Percentiles rank a stretch among this genome's conserved stretches.
These are phyloP conservation scores for Przewalskia tangutica DNA, from an alignment of 257 asterid species.

Conservation along the genomic window DNA sequence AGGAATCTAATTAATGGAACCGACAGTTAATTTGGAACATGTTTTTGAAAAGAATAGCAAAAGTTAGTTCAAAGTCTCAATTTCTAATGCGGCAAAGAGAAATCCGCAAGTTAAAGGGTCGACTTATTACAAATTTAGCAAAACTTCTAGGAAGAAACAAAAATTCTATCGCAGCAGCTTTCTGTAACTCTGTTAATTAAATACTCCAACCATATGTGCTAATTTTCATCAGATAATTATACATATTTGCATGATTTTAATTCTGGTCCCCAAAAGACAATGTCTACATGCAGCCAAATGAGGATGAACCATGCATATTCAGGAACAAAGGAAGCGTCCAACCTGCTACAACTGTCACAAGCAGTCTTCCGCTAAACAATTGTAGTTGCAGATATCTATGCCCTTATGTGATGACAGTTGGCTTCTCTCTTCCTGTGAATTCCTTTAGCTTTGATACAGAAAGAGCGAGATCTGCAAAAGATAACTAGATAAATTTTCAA, in stretches of 20 bases:
- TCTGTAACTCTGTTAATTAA: background rate
- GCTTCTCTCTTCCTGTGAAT: slow-evolving; percentile 89
- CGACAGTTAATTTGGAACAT: background rate
- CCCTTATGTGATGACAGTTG: slow-evolving; percentile 82
- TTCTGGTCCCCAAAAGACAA: background rate
- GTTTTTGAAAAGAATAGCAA: background rate
- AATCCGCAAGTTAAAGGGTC: background rate
- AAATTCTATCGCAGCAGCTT: background rate
- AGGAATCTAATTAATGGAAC: background rate
- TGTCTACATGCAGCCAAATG: background rate
- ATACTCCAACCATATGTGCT: background rate
- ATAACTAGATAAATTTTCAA: background rate
- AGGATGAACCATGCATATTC: background rate
- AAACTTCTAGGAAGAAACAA: background rate
- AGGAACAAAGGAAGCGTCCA: slow-evolving; percentile 8
- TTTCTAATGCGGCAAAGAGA: background rate
- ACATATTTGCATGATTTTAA: background rate
- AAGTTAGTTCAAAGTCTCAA: background rate
- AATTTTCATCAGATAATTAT: background rate
- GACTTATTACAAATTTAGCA: background rate
- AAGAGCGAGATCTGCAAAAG: slow-evolving; percentile 62
- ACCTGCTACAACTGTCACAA: slow-evolving; percentile 16
- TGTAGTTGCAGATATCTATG: background rate
- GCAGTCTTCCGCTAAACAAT: background rate
- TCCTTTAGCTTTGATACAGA: slow-evolving; percentile 72